Evolutionary conservation across 257 asterid genomes (phyloP).

Genomic region (Solanum clarkiae): DNA sequence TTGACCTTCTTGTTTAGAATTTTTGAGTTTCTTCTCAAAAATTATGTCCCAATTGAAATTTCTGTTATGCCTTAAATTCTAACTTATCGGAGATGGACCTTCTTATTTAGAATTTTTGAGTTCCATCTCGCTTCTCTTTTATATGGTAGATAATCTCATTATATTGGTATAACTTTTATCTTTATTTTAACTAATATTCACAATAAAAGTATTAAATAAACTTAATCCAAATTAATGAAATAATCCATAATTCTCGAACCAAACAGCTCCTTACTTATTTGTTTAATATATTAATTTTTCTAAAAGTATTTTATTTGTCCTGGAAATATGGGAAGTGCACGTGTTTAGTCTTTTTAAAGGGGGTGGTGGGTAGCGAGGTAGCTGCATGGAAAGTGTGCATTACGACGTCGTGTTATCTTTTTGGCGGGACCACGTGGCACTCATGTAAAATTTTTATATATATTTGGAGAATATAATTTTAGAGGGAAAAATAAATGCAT

Average conservation of each 20-base stretch:
- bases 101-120: too few species aligned
- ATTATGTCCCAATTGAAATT: too few species aligned
- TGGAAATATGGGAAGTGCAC: constrained; percentile 52
- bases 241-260: not conserved
- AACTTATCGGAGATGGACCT: too few species aligned
- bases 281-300: not conserved
- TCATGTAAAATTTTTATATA: not conserved
- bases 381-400: constrained; percentile 9
- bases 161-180: not conserved
- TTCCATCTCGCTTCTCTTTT: not conserved
- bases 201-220: not conserved
- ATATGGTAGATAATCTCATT: not conserved
- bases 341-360: constrained; percentile 35
- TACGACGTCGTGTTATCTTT: not conserved
- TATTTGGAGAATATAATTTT: too few species aligned
- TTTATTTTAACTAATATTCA: not conserved
- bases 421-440: not conserved
- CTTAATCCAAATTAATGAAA: not conserved
- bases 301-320: not conserved
- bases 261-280: not conserved
- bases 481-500: not conserved
- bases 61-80: too few species aligned
- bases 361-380: constrained; percentile 13
- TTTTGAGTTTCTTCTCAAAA: too few species aligned
- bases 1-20: too few species aligned